Base-by-base conservation (phyloP, 2,329 filamentous ascomycete genomes). In the Xylariaceae sp. region DNA sequence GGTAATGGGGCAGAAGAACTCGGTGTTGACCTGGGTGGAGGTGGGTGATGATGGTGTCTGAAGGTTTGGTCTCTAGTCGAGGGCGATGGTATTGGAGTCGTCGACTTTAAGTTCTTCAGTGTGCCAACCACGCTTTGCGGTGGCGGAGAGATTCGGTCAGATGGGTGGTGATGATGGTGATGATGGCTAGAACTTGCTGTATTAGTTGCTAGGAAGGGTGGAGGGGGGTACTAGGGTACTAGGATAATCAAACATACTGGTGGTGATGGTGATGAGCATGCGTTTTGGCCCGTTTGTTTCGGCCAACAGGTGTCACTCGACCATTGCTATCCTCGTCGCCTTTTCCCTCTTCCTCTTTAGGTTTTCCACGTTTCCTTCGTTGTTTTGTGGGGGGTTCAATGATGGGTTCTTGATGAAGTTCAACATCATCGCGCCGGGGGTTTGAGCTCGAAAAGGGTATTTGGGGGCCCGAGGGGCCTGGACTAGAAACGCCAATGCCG, bases 281-380 rank as follows among this genome's bases (percentile, higher is more conserved):
- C 47, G 85, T 84, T 71, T 94, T 92, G 53, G 80, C 70, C 57
- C 85, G 84, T 66, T 91, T 88, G 53, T 76, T 80, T 43, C 76
- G 66, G 30, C 74, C 74, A 47, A 76, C 77, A 1, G 85, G 84
- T 1, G 86, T 85, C 9, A 75, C 75, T 62, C 83, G 76, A 30
- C 84, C 85, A 35, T 79, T 80, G 54, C 76, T 81, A 54, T 83
- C 83, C 55, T 94, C 89, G 57, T 84, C 89, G 34, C 77, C 76
- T 59, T 80, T 81, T 32, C 70, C 70, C 3, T 89, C 87, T 44
- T 94, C 90, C 51, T 95, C 88, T 66, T 90, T 89, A 2, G 85
- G 74, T 69, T 90, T 89, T 58, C 88, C 78, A 54, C 85, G 79
- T 66, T 84, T 84, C 42, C 77, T 79, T 44, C 80, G 76, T 7